Evolutionary conservation across 129 eudicot species (phyloP).

Genomic region (Deinandra increscens): DNA sequence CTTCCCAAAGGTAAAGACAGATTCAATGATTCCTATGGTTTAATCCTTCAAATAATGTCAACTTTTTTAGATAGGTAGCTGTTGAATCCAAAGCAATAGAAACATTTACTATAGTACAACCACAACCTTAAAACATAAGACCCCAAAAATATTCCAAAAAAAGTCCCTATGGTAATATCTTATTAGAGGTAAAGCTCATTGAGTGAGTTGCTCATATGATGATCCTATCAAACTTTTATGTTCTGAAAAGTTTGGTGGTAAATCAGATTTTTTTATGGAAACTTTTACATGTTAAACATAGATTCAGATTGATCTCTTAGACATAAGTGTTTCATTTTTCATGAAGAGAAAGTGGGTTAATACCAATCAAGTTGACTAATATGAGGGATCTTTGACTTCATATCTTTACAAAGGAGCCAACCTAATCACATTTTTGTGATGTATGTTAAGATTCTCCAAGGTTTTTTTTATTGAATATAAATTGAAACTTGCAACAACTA

Average conservation of each 20-base stretch:
- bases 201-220: neutral
- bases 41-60: constrained; percentile 9
- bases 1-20: neutral
- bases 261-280: neutral
- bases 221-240: neutral
- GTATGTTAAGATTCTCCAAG: constrained; percentile 26
- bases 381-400: constrained; percentile 43
- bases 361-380: constrained; percentile 48
- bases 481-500: constrained; percentile 21
- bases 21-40: neutral
- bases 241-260: neutral
- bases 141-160: neutral
- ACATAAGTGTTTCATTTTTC: constrained; percentile 1
- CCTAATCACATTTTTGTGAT: constrained; percentile 25
- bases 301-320: constrained; percentile 15
- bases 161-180: neutral
- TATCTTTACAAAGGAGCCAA: constrained; percentile 46
- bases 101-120: neutral
- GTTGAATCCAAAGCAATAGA: neutral
- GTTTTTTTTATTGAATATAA: constrained; percentile 12
- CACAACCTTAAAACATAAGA: neutral
- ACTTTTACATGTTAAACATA: neutral
- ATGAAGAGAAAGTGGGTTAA: constrained; percentile 44
- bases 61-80: neutral
- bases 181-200: neutral